A percentile compares a stretch with the other conserved stretches of the same genome.
These are phyloP conservation scores for Ilyonectria destructans DNA, from an alignment of 2,329 filamentous ascomycete species.

Conservation along the genomic window DNA sequence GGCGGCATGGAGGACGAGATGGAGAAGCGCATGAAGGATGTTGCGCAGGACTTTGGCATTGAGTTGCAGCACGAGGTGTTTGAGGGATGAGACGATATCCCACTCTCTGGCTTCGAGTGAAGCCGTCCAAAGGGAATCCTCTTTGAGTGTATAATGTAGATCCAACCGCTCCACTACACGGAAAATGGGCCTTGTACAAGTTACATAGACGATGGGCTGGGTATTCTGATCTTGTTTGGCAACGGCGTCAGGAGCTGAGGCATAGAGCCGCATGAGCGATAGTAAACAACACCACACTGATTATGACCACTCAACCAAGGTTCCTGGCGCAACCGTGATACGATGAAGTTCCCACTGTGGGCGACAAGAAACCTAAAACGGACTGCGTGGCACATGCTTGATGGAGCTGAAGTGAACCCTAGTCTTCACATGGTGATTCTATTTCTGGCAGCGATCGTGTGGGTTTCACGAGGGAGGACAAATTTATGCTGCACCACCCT, in stretches of 20 bases:
- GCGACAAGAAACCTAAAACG: background rate
- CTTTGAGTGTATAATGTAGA: slow-evolving; percentile 22
- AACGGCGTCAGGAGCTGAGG: slow-evolving; percentile 24
- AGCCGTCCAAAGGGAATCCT: background rate
- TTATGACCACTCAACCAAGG: slow-evolving; percentile 15
- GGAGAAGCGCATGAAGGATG: slow-evolving; percentile 87
- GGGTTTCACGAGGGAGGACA: slow-evolving; percentile 17
- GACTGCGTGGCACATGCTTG: background rate
- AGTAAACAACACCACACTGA: slow-evolving; percentile 16
- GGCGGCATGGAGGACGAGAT: slow-evolving; percentile 95
- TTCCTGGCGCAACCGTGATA: background rate
- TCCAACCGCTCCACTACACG: slow-evolving; percentile 8
- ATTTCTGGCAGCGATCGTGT: slow-evolving; percentile 22
- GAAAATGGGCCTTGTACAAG: slow-evolving; percentile 13
- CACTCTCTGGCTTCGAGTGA: background rate
- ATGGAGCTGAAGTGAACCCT: slow-evolving; percentile 18
- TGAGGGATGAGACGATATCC: slow-evolving; percentile 73
- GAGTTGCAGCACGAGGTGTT: slow-evolving; percentile 92
- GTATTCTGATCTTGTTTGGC: slow-evolving; percentile 3
- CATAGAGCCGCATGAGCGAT: slow-evolving; percentile 26
- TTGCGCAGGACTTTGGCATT: slow-evolving; percentile 93
- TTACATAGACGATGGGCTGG: slow-evolving; percentile 23
- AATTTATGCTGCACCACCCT: slow-evolving; percentile 16
- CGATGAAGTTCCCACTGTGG: background rate
- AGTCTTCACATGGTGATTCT: slow-evolving; percentile 1